Conservation (phyloP, 345 rosid species). For the Acer campestre region DNA sequence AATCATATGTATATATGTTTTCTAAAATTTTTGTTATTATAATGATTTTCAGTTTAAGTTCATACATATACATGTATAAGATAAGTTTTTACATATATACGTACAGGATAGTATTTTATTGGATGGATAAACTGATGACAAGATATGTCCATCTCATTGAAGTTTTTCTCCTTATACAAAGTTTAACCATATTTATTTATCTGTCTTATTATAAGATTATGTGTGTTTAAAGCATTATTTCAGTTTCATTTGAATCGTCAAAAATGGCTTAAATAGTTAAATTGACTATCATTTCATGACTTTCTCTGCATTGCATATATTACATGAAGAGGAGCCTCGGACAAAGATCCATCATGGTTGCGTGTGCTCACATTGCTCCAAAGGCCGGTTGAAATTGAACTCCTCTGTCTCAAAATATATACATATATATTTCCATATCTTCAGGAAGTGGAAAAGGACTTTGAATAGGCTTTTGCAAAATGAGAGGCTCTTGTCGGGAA, state of each 20-base stretch:
- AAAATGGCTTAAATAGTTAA: not conserved
- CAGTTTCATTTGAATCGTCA: not conserved
- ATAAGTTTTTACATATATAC: too few species aligned
- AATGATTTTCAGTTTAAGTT: too few species aligned
- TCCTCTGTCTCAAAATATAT: too few species aligned
- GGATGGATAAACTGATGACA: too few species aligned
- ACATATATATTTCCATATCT: conserved; percentile 9
- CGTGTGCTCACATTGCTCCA: conserved; percentile 15
- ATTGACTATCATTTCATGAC: not conserved
- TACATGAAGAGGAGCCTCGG: not conserved
- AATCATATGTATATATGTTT: not conserved
- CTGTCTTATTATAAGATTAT: not conserved
- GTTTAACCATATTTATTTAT: too few species aligned
- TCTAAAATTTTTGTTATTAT: not conserved
- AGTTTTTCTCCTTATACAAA: too few species aligned
- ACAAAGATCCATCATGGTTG: conserved; percentile 35
- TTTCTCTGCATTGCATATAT: not conserved
- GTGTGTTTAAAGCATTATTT: not conserved
- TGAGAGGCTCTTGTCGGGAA: conserved; percentile 21
- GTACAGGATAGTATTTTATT: too few species aligned
- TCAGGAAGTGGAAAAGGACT: conserved; percentile 24
- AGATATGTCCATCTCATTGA: too few species aligned
- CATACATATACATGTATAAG: too few species aligned
- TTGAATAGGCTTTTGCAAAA: conserved; percentile 15
- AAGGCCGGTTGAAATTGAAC: conserved; percentile 8